phyloP scores from a whole-genome alignment of 441 rosid genomes.

The Rhodomyrtus psidioides region DNA sequence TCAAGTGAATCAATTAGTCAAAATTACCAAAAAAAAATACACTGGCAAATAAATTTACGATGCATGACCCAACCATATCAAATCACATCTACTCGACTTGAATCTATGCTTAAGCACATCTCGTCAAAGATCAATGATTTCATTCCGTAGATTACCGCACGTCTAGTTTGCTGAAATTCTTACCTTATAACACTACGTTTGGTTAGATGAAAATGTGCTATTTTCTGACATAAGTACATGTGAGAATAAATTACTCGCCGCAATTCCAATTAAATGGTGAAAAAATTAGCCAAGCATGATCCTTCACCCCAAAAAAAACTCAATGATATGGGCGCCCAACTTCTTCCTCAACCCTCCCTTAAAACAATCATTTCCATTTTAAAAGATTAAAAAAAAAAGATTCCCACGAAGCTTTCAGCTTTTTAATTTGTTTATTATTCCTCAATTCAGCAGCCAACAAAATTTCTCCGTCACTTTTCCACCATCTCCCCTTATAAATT shows the following conservation, averaged over 20 bases:
- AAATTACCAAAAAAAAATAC: background rate
- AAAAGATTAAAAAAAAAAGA: background rate
- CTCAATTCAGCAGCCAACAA: background rate
- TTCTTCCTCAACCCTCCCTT: background rate
- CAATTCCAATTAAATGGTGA: too few relatives aligned
- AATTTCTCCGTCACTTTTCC: background rate
- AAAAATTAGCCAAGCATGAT: too few relatives aligned
- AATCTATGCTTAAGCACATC: background rate
- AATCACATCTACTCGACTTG: background rate
- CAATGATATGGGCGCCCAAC: background rate
- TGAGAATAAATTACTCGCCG: too few relatives aligned
- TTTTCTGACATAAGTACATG: fast-evolving
- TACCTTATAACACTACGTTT: background rate
- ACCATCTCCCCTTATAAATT: background rate
- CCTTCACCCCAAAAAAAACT: too few relatives aligned
- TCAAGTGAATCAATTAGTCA: background rate
- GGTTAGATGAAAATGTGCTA: background rate
- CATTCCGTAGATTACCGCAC: background rate
- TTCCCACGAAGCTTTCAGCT: background rate
- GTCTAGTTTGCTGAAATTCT: background rate
- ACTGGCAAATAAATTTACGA: too few relatives aligned
- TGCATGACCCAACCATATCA: background rate
- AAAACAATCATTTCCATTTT: background rate
- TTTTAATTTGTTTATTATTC: background rate
- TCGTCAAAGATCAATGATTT: too few relatives aligned